These are phyloP conservation scores for Penicillium sp. DNA, from an alignment of 2,329 filamentous ascomycete genomes.

Conservation along the genomic window DNA sequence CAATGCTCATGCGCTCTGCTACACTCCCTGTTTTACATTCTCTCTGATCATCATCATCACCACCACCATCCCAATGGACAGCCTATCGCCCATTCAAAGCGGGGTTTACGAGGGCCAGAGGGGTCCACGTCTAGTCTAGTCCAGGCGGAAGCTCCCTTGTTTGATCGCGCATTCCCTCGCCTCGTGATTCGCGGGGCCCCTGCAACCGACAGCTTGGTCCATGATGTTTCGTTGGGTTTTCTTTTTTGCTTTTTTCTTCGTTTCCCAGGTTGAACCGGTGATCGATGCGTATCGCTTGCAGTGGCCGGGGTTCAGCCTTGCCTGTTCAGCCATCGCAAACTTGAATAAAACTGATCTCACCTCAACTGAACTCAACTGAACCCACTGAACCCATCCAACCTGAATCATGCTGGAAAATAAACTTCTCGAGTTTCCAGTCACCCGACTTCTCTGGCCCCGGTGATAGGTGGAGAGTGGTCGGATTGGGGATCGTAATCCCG, in stretches of 20 bases:
- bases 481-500: constrained; percentile 8
- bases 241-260: constrained; percentile 3
- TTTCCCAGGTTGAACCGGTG: constrained; percentile 1
- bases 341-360: neutral
- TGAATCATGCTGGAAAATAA: neutral
- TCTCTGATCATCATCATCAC: too few species aligned
- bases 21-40: too few species aligned
- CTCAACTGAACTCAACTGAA: neutral
- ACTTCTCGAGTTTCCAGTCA: constrained; percentile 10
- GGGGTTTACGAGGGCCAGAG: constrained; percentile 8
- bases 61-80: too few species aligned
- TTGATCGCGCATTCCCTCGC: constrained; percentile 5
- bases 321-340: too few species aligned
- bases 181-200: constrained; percentile 6
- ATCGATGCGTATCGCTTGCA: too few species aligned
- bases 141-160: too few species aligned
- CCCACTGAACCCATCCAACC: neutral
- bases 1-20: too few species aligned
- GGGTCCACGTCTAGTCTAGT: neutral
- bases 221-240: constrained; percentile 1
- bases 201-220: constrained; percentile 8
- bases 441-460: constrained; percentile 3
- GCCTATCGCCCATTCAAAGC: constrained; percentile 7
- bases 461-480: constrained; percentile 6
- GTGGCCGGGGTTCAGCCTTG: too few species aligned